Percentiles rank a stretch among this genome's conserved stretches.
These are phyloP conservation scores for Balakata baccata DNA, from an alignment of 345 rosid genomes.

Conservation along the genomic window DNA sequence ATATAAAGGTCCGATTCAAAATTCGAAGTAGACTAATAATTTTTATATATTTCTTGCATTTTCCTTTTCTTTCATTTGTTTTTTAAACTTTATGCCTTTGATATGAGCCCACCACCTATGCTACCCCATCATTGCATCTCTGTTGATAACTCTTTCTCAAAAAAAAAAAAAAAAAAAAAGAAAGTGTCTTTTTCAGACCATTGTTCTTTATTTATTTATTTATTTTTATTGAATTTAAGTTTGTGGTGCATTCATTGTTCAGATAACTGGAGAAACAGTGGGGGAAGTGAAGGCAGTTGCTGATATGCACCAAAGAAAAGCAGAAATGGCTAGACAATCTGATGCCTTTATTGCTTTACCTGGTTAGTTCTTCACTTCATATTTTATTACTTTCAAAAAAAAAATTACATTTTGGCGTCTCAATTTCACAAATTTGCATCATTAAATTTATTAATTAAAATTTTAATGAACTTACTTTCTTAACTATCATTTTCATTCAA, in stretches of 20 bases:
- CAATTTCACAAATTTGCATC: too few species aligned
- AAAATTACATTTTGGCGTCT: too few species aligned
- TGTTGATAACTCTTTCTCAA: not conserved
- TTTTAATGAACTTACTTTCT: too few species aligned
- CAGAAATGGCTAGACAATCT: constrained; percentile 37
- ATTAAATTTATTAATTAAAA: too few species aligned
- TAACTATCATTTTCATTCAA: too few species aligned
- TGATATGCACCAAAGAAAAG: constrained; percentile 37
- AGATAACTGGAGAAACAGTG: constrained; percentile 37
- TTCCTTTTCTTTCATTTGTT: not conserved
- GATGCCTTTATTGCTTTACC: constrained; percentile 38
- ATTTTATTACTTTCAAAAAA: not conserved
- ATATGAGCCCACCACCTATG: constrained; percentile 34
- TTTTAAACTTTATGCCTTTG: constrained; percentile 9
- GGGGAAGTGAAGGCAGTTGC: constrained; percentile 36
- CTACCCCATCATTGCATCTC: constrained; percentile 27
- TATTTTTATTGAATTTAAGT: too few species aligned
- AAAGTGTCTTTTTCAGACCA: too few species aligned
- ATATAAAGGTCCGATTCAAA: too few species aligned
- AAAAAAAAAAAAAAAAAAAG: not conserved
- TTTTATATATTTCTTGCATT: too few species aligned
- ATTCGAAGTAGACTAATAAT: too few species aligned
- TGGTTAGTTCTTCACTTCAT: constrained; percentile 11
- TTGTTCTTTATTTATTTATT: too few species aligned
- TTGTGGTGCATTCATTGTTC: not conserved